Base-by-base conservation (phyloP, 345 rosid genomes). In the Boechera stricta region DNA sequence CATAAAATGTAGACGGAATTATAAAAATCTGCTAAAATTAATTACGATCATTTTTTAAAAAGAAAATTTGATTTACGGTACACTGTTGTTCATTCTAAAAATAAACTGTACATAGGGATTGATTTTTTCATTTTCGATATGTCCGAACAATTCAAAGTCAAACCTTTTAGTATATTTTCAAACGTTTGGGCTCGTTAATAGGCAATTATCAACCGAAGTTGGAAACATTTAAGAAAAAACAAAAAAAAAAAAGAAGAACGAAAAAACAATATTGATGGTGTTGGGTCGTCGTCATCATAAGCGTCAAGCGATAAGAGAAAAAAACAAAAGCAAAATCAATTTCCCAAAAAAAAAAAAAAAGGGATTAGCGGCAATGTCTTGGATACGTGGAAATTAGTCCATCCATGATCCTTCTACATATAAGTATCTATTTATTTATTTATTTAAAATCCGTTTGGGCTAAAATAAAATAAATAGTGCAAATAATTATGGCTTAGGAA, bases 381-480 rank as follows among this genome's bases (percentile, higher is more conserved):
- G 54, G 26, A n/a, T 39, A 63, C 77, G 71, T 73, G 77, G 77
- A 74, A 42, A 54, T 31, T 18, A 64, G 52, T 53, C 49, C 2
- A 12, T 49, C 12, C 1, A 39, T 39, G 4, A 0, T 1, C 1
- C 1, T 33, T 4, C 36, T 33, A 33, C 7, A 28, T 33, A 33
- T 5, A 4, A 5, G 7, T 33, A 11, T 39, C 2, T 28, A 28
- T 72, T 6, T 4, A 13, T 44, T 60, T 15, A 2, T 12, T 5
- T 42, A 4, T 44, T 5, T 21, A 21, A 42, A 10, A 39, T 24
- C 15, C 6, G 16, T 54, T 47, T 13, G 10, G 7, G 5, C 2
- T 28, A 28, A 28, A 28, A 28, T 28, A 28, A 31, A 3, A 21
- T 21, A 21, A 21, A 21, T 21, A 21, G 24, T 21, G 24, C 24